Base-by-base conservation (phyloP, 768 basidiomycete genomes). In the Sistotremastrum niveocremeum region DNA sequence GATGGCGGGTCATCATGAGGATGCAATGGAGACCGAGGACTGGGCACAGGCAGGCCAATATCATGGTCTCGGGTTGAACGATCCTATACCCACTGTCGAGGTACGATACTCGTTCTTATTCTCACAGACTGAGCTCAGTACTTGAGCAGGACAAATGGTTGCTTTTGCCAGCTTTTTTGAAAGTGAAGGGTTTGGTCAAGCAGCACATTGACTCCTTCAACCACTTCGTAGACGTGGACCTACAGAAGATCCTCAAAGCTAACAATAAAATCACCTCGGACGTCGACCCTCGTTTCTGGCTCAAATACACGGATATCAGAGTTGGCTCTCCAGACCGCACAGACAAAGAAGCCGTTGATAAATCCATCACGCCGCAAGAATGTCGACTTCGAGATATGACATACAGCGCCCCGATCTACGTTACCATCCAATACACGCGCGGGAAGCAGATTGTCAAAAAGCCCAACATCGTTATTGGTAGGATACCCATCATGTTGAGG, bases 151-250 rank as follows among this genome's bases (percentile, higher is more conserved):
- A 99, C 61, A 99, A 99, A 79, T 99, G 95, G 95, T 77, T 95
- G 12, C 68, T 99, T 7, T 69, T 99, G 2, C 95, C 95, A 2
- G 94, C 93, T 7, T 99, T 98, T 57, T 71, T 99, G 44, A 85
- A 93, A 65, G 88, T 95, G 50, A 99, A 99, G 57, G 95, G 95
- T 49, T 80, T 99, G 9, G 95, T 99, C 50, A 98, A 98, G 67
- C 95, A 98, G 60, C 95, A 99, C 60, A 86, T 97, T 54, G 95
- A 97, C 62, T 95, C 90, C 6, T 98, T 90, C 78, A 97, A 97
- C 67, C 93, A 94, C 63, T 98, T 99, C 58, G 90, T 97, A 58
- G 87, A 97, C 55, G 81, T 85, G 38, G 95, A 98, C 59, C 85
- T 99, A 60, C 93, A 91, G 62, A 94, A 91, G 55, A 95, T 99